Conservation (phyloP, 805 yeast species). For the Candida silvatica region DNA sequence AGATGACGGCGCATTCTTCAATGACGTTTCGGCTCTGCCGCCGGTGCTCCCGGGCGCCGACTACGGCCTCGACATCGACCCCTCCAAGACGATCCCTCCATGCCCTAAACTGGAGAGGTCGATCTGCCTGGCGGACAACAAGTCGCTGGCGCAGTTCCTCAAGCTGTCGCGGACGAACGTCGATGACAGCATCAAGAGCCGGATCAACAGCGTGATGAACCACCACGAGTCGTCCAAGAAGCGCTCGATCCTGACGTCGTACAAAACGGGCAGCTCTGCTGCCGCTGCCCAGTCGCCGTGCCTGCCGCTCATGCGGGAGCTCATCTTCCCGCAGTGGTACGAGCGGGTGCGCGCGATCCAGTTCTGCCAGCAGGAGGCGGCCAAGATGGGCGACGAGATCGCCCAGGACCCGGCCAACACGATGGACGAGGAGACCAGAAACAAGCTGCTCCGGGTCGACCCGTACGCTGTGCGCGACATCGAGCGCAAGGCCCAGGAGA, state of each 20-base stretch:
- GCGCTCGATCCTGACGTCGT: constrained; percentile 11
- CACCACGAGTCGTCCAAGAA: constrained; percentile 17
- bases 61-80: constrained; percentile 10
- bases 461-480: constrained; percentile 41
- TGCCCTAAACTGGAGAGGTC: constrained; percentile 20
- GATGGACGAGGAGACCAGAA: constrained; percentile 14
- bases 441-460: constrained; percentile 29
- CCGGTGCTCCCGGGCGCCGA: too few species aligned
- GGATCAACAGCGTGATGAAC: constrained; percentile 30
- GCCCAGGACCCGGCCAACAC: constrained; percentile 5
- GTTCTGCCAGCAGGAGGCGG: constrained; percentile 31
- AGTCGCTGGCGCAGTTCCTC: constrained; percentile 28
- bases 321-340: constrained; percentile 41
- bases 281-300: constrained; percentile 21
- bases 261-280: constrained; percentile 7
- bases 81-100: constrained; percentile 15
- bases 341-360: constrained; percentile 29
- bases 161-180: constrained; percentile 26
- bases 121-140: constrained; percentile 25
- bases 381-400: constrained; percentile 13
- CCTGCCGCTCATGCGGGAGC: constrained; percentile 23
- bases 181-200: constrained; percentile 39
- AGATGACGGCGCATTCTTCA: too few species aligned
- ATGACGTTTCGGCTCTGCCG: too few species aligned
- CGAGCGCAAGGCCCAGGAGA: constrained; percentile 21